Conservation (phyloP, 129 eudicot genomes). For the sunflower (Helianthus annuus) region DNA sequence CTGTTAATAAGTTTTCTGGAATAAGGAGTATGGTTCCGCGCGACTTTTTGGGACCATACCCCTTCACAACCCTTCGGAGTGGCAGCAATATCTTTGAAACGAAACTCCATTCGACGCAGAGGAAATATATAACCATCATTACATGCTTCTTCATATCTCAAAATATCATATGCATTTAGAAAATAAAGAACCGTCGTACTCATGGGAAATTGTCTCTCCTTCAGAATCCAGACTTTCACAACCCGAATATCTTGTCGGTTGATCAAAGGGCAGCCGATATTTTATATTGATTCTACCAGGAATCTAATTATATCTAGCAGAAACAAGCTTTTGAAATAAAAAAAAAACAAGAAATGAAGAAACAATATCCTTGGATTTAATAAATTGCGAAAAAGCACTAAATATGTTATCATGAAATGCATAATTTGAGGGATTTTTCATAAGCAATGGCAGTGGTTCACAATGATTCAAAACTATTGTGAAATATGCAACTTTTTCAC, state of each 20-base stretch:
- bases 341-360: slow-evolving; percentile 44
- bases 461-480: slow-evolving; percentile 46
- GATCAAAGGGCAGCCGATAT: slow-evolving; percentile 60
- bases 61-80: slow-evolving; percentile 57
- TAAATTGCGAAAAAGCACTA: slow-evolving; percentile 38
- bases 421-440: slow-evolving; percentile 30
- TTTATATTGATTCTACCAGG: slow-evolving; percentile 45
- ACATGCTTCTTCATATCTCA: slow-evolving; percentile 61
- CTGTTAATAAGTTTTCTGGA: too few species aligned
- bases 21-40: too few species aligned
- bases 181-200: slow-evolving; percentile 24
- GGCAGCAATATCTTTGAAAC: slow-evolving; percentile 53
- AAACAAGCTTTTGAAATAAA: slow-evolving; percentile 44
- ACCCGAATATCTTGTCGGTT: slow-evolving; percentile 84
- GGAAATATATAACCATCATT: slow-evolving; percentile 74
- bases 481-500: slow-evolving; percentile 33
- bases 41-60: too few species aligned
- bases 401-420: slow-evolving; percentile 35
- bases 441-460: slow-evolving; percentile 70
- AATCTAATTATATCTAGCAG: slow-evolving; percentile 59
- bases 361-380: slow-evolving; percentile 38
- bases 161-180: slow-evolving; percentile 36
- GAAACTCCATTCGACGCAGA: slow-evolving; percentile 82
- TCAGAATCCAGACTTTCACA: slow-evolving; percentile 44
- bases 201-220: slow-evolving; percentile 49